These are phyloP conservation scores for Candida ficus DNA, from an alignment of 805 yeast species.

Conservation along the genomic window DNA sequence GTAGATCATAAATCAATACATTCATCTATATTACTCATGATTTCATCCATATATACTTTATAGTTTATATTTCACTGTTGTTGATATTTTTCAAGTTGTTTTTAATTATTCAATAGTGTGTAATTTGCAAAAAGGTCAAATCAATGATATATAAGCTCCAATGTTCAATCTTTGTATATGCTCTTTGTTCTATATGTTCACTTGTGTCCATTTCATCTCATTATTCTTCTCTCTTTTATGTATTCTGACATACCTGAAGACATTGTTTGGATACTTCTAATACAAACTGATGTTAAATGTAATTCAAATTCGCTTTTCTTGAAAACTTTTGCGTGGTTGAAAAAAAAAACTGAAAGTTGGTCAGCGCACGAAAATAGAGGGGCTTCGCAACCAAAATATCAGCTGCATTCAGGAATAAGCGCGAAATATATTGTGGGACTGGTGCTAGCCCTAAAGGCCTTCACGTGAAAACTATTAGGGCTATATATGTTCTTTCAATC, in stretches of 20 bases:
- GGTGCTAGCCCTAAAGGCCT: neutral
- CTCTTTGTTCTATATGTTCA: neutral
- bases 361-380: constrained; percentile 3
- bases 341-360: constrained; percentile 8
- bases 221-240: neutral
- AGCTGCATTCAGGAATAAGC: neutral
- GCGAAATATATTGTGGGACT: neutral
- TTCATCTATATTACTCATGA: too few relatives aligned
- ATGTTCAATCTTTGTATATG: neutral
- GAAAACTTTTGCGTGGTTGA: constrained; percentile 27
- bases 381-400: constrained; percentile 7
- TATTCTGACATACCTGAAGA: constrained; percentile 24
- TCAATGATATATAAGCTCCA: too few relatives aligned
- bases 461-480: constrained; percentile 9
- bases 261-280: constrained; percentile 21
- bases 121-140: too few relatives aligned
- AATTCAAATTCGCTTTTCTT: constrained; percentile 15
- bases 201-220: neutral
- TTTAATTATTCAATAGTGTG: too few relatives aligned
- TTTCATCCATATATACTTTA: too few relatives aligned
- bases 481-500: too few relatives aligned
- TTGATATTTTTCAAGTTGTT: too few relatives aligned
- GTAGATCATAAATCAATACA: too few relatives aligned
- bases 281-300: constrained; percentile 11
- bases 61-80: too few relatives aligned